Conservation (phyloP, 2,329 filamentous ascomycete species). For the Venturia effusa region DNA sequence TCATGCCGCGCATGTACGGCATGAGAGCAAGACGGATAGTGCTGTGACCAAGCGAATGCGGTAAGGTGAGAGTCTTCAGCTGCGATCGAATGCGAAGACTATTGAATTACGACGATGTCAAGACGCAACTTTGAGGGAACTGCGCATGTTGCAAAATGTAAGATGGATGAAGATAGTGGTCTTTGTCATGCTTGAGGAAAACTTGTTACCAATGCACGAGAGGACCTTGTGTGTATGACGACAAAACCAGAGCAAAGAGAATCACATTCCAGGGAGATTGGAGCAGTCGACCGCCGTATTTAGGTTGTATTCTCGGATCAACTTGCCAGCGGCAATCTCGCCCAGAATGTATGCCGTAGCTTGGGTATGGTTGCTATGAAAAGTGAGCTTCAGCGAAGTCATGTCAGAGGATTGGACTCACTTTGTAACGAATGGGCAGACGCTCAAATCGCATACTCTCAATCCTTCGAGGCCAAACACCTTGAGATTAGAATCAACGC, state of each 20-base stretch:
- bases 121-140: too few relatives aligned
- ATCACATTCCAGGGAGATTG: not conserved
- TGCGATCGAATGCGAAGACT: too few relatives aligned
- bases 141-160: too few relatives aligned
- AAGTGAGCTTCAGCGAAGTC: not conserved
- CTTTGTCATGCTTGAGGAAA: too few relatives aligned
- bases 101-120: too few relatives aligned
- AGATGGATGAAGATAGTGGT: too few relatives aligned
- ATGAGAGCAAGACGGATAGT: too few relatives aligned
- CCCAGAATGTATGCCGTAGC: constrained; percentile 44
- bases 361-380: constrained; percentile 34
- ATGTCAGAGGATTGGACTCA: not conserved
- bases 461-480: constrained; percentile 28
- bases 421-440: constrained; percentile 28
- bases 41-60: too few relatives aligned
- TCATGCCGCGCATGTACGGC: too few relatives aligned
- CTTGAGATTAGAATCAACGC: constrained; percentile 34
- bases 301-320: constrained; percentile 34
- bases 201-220: too few relatives aligned
- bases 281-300: constrained; percentile 3
- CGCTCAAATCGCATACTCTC: constrained; percentile 33
- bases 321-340: constrained; percentile 39
- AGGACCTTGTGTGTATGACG: too few relatives aligned
- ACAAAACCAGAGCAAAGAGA: not conserved
- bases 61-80: too few relatives aligned